Conservation (phyloP, 2,329 filamentous ascomycete species). For the Fusarium incarnatum region DNA sequence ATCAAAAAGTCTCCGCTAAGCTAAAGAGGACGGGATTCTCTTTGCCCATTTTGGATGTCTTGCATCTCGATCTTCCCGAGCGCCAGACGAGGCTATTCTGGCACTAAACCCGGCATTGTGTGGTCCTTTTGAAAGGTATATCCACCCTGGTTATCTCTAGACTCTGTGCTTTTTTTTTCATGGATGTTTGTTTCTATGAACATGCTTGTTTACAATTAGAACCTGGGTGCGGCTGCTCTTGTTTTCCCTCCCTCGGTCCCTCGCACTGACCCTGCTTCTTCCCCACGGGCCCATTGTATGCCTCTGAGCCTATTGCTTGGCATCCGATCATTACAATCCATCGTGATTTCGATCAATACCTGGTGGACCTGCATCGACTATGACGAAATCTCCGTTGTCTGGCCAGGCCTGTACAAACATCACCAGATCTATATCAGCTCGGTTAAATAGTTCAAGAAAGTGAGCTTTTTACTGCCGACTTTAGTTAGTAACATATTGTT, state of each 20-base stretch:
- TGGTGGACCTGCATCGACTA: slow-evolving; percentile 26
- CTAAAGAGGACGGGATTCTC: slow-evolving; percentile 22
- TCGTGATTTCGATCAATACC: slow-evolving; percentile 12
- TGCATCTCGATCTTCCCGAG: slow-evolving; percentile 49
- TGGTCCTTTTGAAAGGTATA: slow-evolving; percentile 21
- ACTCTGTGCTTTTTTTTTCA: slow-evolving; percentile 6
- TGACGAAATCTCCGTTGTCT: slow-evolving; percentile 21
- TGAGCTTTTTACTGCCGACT: neutral
- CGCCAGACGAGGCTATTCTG: slow-evolving; percentile 42
- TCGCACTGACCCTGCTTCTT: slow-evolving; percentile 20
- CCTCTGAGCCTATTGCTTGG: slow-evolving; percentile 13
- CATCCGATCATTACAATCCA: neutral
- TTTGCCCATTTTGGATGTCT: slow-evolving; percentile 38
- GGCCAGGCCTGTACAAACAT: slow-evolving; percentile 4
- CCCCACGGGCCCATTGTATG: slow-evolving; percentile 12
- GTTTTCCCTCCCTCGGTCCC: neutral
- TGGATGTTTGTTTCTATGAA: slow-evolving; percentile 27
- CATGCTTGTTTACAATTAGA: slow-evolving; percentile 12
- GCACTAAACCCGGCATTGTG: slow-evolving; percentile 41
- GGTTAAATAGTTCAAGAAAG: neutral
- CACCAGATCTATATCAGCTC: slow-evolving; percentile 11
- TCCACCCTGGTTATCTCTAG: slow-evolving; percentile 11
- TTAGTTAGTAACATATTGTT: neutral
- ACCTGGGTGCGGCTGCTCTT: slow-evolving; percentile 6
- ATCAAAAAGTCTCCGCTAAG: slow-evolving; percentile 31